Evolutionary conservation across 176 grass and related monocot species (phyloP).

Genomic region (Alopecurus myosuroides): DNA sequence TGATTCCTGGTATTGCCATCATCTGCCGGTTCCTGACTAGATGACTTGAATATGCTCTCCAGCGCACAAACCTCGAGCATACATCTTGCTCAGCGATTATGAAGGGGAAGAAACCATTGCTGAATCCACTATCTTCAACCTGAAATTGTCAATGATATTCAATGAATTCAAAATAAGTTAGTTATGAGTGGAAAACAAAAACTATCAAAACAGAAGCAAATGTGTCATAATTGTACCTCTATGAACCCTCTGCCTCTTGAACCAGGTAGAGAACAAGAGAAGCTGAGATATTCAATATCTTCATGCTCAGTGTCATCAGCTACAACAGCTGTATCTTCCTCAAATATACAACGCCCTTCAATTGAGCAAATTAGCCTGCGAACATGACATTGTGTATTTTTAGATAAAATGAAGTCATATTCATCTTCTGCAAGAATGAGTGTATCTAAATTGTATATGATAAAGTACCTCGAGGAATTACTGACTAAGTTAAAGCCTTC

Average conservation of each 20-base stretch:
- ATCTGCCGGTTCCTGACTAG: constrained; percentile 25
- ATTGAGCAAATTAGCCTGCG: constrained; percentile 86
- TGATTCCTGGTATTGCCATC: constrained; percentile 49
- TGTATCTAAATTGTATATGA: constrained; percentile 1
- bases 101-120: constrained; percentile 87
- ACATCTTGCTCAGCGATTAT: constrained; percentile 94
- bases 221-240: constrained; percentile 52
- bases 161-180: background rate
- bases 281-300: constrained; percentile 51
- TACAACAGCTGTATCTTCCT: constrained; percentile 53
- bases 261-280: constrained; percentile 66
- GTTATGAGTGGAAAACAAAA: constrained; percentile 4
- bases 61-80: constrained; percentile 88
- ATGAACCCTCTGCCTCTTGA: constrained; percentile 93
- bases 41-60: constrained; percentile 59
- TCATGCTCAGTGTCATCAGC: constrained; percentile 32
- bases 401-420: background rate
- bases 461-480: constrained; percentile 61
- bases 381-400: constrained; percentile 15
- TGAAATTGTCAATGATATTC: constrained; percentile 32
- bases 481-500: constrained; percentile 69
- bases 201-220: constrained; percentile 2
- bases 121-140: constrained; percentile 88
- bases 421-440: constrained; percentile 1
- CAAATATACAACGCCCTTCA: constrained; percentile 67